Percentiles rank a stretch among this genome's conserved stretches.
These are phyloP conservation scores for Cenchrus americanus DNA, from an alignment of 176 grass and related monocot species.

Conservation along the genomic window DNA sequence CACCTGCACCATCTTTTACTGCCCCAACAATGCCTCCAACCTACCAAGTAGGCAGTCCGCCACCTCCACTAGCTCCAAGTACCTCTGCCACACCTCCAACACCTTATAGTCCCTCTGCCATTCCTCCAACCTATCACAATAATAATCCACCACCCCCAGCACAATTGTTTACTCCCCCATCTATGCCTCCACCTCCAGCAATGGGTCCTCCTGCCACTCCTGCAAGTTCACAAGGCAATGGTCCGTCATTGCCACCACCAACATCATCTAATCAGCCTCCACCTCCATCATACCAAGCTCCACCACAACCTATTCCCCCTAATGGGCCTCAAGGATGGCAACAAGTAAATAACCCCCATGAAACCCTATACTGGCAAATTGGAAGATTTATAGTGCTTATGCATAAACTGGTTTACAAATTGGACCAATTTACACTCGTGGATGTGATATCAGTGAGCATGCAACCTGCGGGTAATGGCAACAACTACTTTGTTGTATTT, in stretches of 20 bases:
- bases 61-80: background rate
- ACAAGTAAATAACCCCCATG: conserved; percentile 19
- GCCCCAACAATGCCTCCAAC: background rate
- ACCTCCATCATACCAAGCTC: background rate
- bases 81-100: background rate
- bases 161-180: background rate
- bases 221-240: conserved; percentile 9
- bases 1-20: background rate
- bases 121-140: background rate
- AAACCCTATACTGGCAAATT: conserved; percentile 42
- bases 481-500: conserved; percentile 40
- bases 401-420: conserved; percentile 28
- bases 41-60: background rate
- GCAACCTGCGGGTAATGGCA: conserved; percentile 26
- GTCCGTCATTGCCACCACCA: background rate
- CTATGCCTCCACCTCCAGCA: background rate
- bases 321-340: conserved; percentile 36
- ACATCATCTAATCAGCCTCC: background rate
- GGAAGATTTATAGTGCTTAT: conserved; percentile 36
- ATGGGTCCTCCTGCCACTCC: background rate
- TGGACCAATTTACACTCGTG: conserved; percentile 16
- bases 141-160: background rate
- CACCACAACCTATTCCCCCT: conserved; percentile 16
- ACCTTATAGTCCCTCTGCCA: background rate
- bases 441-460: conserved; percentile 41